Evolutionary conservation across 257 asterid species (phyloP).

Genomic region (Striga asiatica): DNA sequence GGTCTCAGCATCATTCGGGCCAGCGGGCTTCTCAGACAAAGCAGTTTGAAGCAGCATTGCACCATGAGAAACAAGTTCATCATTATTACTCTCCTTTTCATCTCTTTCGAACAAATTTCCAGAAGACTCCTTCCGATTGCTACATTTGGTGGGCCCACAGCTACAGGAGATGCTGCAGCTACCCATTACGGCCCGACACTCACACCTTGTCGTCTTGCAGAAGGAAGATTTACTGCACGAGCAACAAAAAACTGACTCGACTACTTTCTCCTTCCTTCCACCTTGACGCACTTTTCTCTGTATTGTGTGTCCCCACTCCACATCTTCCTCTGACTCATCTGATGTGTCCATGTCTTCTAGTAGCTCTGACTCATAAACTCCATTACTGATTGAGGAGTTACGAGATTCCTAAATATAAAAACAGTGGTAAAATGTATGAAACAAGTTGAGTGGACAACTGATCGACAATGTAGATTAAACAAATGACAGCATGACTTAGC

Average conservation of each 20-base stretch:
- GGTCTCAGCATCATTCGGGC: conserved; percentile 27
- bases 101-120: conserved; percentile 23
- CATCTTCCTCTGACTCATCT: no score
- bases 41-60: conserved; percentile 81
- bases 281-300: conserved; percentile 30
- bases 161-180: conserved; percentile 44
- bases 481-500: no score
- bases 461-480: no score
- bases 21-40: conserved; percentile 45
- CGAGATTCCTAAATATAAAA: conserved; percentile 39
- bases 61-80: conserved; percentile 64
- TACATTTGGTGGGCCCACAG: conserved; percentile 51
- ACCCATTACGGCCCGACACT: conserved; percentile 59
- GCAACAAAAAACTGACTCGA: conserved; percentile 37
- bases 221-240: conserved; percentile 55
- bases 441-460: no score
- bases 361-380: conserved; percentile 16
- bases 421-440: no score
- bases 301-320: conserved; percentile 32
- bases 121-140: conserved; percentile 31
- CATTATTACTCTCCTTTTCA: conserved; percentile 28
- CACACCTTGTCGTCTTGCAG: conserved; percentile 75
- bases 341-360: conserved; percentile 90
- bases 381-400: conserved; percentile 34
- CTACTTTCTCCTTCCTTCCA: conserved; percentile 17